Base-by-base conservation (phyloP, 2,329 filamentous ascomycete genomes). In the Penicillium sclerotiorum region DNA sequence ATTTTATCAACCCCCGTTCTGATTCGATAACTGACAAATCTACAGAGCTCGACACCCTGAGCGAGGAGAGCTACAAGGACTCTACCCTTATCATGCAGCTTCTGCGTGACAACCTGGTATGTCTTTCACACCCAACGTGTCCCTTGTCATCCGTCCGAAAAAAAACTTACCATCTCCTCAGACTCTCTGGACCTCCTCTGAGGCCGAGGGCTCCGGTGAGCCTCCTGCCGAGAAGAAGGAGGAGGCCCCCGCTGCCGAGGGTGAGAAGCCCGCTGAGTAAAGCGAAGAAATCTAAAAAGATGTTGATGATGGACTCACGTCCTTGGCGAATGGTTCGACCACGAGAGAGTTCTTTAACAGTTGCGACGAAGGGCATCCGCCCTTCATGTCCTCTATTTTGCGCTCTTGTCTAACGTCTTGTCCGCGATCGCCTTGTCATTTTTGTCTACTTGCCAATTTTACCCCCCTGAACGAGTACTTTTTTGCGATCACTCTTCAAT, bases 11-110 rank as follows among this genome's bases (percentile, higher is more conserved):
- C 6, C 6, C 25, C 13, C 13, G 3, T 9, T 28, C n/a, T n/a
- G n/a, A n/a, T n/a, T n/a, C n/a, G n/a, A 28, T 8, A 28, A 8
- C 25, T 28, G 25, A 28, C 13, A 28, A 27, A 7, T 36, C 41
- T 45, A 17, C 70, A 91, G 91, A 96, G 82, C 89, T 96, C 63
- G 92, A 96, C 76, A 96, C 92, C 64, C 82, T 96, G 64, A 95
- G 89, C 74, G 92, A 96, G 85, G 92, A 96, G 84, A 95, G 90
- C 84, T 96, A 96, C 89, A 95, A 95, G 86, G 92, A 96, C 81
- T 95, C 90, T 39, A 96, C 92, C 58, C 86, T 96, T 68, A 96
- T 96, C 80, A 96, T 96, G 92, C 92, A 96, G 82, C 88, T 96
- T 58, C 87, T 96, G 73, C 89, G 92, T 73, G 92, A 96, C 81